These are phyloP conservation scores for Toxoplasma gondii DNA, from an alignment of 169 alveolate genomes.

Conservation along the genomic window DNA sequence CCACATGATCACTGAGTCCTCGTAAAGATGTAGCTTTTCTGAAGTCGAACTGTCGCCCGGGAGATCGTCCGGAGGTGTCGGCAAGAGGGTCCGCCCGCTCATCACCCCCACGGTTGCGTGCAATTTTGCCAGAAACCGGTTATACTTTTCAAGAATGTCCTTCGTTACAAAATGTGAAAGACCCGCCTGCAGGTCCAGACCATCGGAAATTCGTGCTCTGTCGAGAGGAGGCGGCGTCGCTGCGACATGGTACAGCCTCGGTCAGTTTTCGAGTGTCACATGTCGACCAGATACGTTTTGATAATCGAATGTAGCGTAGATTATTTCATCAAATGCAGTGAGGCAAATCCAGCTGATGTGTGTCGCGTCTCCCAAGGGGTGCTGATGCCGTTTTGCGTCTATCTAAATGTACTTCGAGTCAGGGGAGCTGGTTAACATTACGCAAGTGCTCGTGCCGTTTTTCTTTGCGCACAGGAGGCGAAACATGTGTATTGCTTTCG, in stretches of 20 bases:
- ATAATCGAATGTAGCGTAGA: too few relatives aligned
- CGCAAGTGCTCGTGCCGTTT: too few relatives aligned
- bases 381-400: too few relatives aligned
- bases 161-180: slow-evolving; percentile 91
- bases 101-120: slow-evolving; percentile 92
- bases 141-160: slow-evolving; percentile 94
- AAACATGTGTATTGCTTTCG: too few relatives aligned
- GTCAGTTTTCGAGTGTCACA: neutral
- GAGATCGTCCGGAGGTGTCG: slow-evolving; percentile 81
- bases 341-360: too few relatives aligned
- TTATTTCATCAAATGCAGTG: too few relatives aligned
- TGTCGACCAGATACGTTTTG: too few relatives aligned
- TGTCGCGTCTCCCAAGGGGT: too few relatives aligned
- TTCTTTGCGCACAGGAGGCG: too few relatives aligned
- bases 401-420: too few relatives aligned
- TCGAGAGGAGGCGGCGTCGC: neutral
- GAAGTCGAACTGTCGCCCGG: slow-evolving; percentile 72
- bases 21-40: slow-evolving; percentile 93
- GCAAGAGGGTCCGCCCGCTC: slow-evolving; percentile 92
- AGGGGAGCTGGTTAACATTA: too few relatives aligned
- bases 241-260: neutral
- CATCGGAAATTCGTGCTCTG: neutral
- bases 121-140: slow-evolving; percentile 88
- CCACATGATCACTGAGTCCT: slow-evolving; percentile 94
- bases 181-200: slow-evolving; percentile 77